Conservation (phyloP, 176 grass and related monocot species). For the Urochloa ruziziensis region DNA sequence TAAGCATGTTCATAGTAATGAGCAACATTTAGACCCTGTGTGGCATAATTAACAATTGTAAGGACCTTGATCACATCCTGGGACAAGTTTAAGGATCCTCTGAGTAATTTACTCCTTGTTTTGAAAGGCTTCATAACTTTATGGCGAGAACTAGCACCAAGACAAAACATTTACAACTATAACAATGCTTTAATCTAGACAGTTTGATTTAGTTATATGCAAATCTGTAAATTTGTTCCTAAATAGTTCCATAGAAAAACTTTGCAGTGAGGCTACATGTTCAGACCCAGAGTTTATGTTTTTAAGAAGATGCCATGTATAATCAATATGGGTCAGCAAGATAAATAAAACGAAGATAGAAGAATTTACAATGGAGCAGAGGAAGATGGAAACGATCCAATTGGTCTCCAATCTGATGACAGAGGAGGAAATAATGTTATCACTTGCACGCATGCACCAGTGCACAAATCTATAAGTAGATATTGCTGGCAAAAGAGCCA, state of each 20-base stretch:
- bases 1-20: not conserved
- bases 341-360: conserved; percentile 24
- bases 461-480: conserved; percentile 9
- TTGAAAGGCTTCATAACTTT: not conserved
- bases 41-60: not conserved
- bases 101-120: not conserved
- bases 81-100: not conserved
- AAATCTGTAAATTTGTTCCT: not conserved
- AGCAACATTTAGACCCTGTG: not conserved
- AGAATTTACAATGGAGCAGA: conserved; percentile 77
- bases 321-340: conserved; percentile 3
- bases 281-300: not conserved
- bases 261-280: not conserved
- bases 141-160: not conserved
- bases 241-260: not conserved
- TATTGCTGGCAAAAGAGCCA: conserved; percentile 2
- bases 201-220: not conserved
- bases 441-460: not conserved
- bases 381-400: conserved; percentile 79
- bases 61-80: not conserved
- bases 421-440: conserved; percentile 25
- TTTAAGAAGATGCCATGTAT: not conserved
- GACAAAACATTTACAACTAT: not conserved
- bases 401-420: conserved; percentile 53
- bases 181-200: not conserved